Evolutionary conservation across 352 stramenopile species (phyloP), one percentile per base, ranked within the genome.

Genomic region (Pythium aphanidermatum): DNA sequence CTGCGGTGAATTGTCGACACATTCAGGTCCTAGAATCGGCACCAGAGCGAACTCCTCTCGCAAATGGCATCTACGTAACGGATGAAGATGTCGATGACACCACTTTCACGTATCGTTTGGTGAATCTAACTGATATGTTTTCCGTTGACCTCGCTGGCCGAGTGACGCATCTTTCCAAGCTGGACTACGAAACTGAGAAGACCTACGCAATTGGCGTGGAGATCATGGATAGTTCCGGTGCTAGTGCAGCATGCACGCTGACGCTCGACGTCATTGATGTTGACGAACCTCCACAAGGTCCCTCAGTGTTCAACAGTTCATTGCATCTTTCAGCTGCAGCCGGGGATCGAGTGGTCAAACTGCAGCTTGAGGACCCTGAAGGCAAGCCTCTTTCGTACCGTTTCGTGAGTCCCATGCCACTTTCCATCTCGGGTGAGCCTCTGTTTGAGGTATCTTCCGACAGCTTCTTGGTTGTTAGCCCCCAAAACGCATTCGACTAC

Each of bases 171-270:
- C 58, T 66, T 5, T 41, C 49, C 14, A 4, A 45, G 0, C 30
- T 77, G 3, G 68, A 83, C 40, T 83, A 58, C 45, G 70, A 79
- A 37, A 48, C 34, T 2, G 55, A 59, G 20, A 39, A 47, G 9
- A 43, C 32, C 2, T 60, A 73, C 44, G 59, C 44, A 20, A 36
- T 79, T 34, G 36, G 28, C 3, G 23, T 74, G n/a, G 52, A 76
- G 39, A 62, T 46, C 5, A 50, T 28, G 9, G 70, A 82, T 27
- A 23, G 32, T 3, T 31, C 56, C 21, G 65, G 61, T 28, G 55
- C 73, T 6, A 77, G 46, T n/a, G 57, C 51, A 13, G 42, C 41
- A 6, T 82, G 70, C 20, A 48, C 67, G 3, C 21, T 60, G 33
- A 36, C 59, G 7, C 19, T 82, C 1, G 59, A 79, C 10, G 55